These are phyloP conservation scores for Trichoderma afroharzianum DNA, from an alignment of 2,329 filamentous ascomycete genomes.

Conservation along the genomic window DNA sequence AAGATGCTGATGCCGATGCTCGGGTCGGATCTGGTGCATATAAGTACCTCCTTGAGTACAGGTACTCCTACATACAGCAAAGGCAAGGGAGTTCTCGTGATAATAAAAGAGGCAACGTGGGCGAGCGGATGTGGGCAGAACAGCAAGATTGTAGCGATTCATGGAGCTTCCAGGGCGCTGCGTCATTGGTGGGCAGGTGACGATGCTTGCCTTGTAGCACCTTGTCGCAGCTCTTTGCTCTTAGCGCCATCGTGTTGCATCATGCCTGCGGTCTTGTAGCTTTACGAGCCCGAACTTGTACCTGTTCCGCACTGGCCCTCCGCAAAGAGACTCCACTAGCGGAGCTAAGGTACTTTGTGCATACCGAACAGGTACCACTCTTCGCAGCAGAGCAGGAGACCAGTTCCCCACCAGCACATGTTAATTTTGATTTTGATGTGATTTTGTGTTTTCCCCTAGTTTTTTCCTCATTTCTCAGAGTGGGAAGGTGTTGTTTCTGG, in stretches of 20 bases:
- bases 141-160: neutral
- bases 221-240: neutral
- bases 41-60: neutral
- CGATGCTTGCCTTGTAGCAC: neutral
- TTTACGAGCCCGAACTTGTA: neutral
- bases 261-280: neutral
- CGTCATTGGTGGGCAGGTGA: slow-evolving; percentile 15
- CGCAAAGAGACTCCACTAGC: neutral
- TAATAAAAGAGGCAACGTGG: neutral
- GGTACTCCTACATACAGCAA: neutral
- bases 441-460: neutral
- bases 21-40: neutral
- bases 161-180: neutral
- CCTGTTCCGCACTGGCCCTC: neutral
- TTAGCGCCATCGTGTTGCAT: slow-evolving; percentile 13
- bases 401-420: slow-evolving; percentile 16
- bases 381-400: neutral
- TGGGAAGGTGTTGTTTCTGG: neutral
- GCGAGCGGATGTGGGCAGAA: neutral
- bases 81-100: neutral
- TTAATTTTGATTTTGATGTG: slow-evolving; percentile 3
- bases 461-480: neutral
- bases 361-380: neutral
- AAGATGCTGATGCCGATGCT: neutral
- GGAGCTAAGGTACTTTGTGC: slow-evolving; percentile 2